Evolutionary conservation across 495 filamentous ascomycete species (phyloP), one percentile per base, ranked within the genome.

Genomic region (Penicillium angulare): DNA sequence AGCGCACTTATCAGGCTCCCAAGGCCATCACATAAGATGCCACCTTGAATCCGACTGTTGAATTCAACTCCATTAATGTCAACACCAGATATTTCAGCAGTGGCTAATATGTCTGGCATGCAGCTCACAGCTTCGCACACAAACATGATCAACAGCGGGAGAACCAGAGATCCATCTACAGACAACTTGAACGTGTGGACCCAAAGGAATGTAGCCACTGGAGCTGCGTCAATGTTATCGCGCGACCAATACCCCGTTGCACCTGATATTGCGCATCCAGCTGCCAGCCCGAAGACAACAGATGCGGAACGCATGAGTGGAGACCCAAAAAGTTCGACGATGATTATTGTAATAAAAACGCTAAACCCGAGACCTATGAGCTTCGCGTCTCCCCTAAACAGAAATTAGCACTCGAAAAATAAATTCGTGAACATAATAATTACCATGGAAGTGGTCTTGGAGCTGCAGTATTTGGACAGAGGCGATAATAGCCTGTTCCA

Each of bases 1-100:
- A 92, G 76, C 2, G 83, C 87, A 32, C 88, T 86, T 18, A 95
- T 67, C 53, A 90, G 63, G 20, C 89, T 87, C 59, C 87, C 90
- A 32, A 90, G 50, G 15, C 89, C 88, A 55, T 93, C 90, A 2
- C 88, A 87, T 0, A 95, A 67, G 26, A 93, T 80, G 36, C 89
- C 89, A 17, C 89, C 89, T 63, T 92, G 89, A 61, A 95, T 91
- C 18, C 88, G 81, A 40, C 83, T 88, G 64, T 93, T 88, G 68
- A 90, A 93, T 32, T 86, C 66, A 35, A 74, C 64, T 46, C 89
- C 89, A 21, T 88, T 82, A 45, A 92, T 86, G 51, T 90, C 86
- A 33, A 92, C 78, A n/a, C 85, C 81, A 0, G 86, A 90, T 10
- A 93, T 73, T 48, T 75, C 67, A 3, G 88, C 88, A 49, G 92